Percentiles rank a stretch among this genome's conserved stretches.
These are phyloP conservation scores for Penicillium atrosanguineum DNA, from an alignment of 495 filamentous ascomycete genomes.

Conservation along the genomic window DNA sequence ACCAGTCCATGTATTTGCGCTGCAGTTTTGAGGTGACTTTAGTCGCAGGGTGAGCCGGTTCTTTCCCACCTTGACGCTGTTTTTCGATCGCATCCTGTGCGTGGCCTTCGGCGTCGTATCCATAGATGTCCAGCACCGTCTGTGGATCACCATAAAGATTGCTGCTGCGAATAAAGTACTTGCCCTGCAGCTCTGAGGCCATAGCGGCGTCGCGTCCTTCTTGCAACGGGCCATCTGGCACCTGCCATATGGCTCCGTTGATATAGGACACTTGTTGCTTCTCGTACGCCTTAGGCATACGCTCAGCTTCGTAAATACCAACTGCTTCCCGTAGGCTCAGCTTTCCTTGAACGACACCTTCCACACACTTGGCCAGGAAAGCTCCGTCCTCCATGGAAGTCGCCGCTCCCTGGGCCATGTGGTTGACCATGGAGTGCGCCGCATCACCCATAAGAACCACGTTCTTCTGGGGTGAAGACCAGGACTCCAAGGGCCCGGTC, in stretches of 20 bases:
- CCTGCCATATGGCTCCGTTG: constrained; percentile 37
- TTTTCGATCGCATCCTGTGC: background rate
- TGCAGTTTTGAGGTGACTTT: background rate
- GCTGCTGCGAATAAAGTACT: constrained; percentile 27
- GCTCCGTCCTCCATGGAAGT: constrained; percentile 38
- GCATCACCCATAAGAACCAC: constrained; percentile 43
- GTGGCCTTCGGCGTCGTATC: constrained; percentile 24
- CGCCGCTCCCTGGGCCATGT: constrained; percentile 42
- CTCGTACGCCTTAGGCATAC: constrained; percentile 26
- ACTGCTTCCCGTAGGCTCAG: constrained; percentile 20
- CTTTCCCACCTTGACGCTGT: constrained; percentile 47
- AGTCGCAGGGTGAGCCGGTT: constrained; percentile 32
- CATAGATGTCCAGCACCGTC: constrained; percentile 27
- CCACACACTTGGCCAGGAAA: constrained; percentile 23
- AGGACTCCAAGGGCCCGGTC: constrained; percentile 25
- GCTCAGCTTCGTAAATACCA: constrained; percentile 21
- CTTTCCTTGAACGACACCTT: constrained; percentile 13
- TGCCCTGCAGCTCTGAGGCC: constrained; percentile 20
- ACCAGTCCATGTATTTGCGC: constrained; percentile 5
- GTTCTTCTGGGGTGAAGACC: constrained; percentile 31
- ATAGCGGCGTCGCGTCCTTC: constrained; percentile 36
- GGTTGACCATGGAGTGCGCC: constrained; percentile 48
- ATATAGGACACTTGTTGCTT: constrained; percentile 31
- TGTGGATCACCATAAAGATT: constrained; percentile 43
- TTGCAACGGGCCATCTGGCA: constrained; percentile 39